A percentile compares a stretch with the other conserved stretches of the same genome.
These are phyloP conservation scores for Blastobotrys petasosporus DNA, from an alignment of 1,139 yeast genomes.

Conservation along the genomic window DNA sequence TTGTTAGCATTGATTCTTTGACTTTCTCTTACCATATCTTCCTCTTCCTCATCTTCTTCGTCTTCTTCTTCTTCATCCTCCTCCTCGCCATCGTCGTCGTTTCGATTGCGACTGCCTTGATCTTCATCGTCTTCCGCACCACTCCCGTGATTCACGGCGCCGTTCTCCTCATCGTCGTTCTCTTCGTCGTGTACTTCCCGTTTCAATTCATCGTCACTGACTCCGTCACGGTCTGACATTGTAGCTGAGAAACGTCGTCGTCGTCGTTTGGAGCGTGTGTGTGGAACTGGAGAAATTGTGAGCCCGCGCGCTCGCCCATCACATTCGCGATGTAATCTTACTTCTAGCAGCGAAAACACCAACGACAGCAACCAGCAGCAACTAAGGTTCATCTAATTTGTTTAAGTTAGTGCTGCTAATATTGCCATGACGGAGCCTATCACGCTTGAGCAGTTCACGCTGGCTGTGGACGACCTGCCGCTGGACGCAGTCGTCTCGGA, in stretches of 20 bases:
- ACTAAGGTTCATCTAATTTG: too few relatives aligned
- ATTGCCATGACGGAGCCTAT: constrained; percentile 7
- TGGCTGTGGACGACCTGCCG: constrained; percentile 20
- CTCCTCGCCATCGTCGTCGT: constrained; percentile 12
- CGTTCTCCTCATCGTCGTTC: constrained; percentile 28
- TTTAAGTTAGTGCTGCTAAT: too few relatives aligned
- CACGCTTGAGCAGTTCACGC: constrained; percentile 16
- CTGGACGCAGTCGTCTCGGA: constrained; percentile 19
- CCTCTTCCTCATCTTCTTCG: constrained; percentile 26
- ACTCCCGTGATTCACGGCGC: constrained; percentile 29
- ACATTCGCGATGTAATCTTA: too few relatives aligned
- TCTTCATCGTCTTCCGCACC: constrained; percentile 26
- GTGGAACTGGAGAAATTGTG: neutral
- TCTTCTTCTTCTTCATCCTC: constrained; percentile 21
- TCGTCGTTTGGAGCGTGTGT: neutral
- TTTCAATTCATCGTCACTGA: constrained; percentile 16
- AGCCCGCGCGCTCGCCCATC: too few relatives aligned
- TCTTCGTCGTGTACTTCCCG: constrained; percentile 18
- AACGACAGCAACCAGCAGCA: too few relatives aligned
- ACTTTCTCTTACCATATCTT: constrained; percentile 6
- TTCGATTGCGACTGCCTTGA: constrained; percentile 28
- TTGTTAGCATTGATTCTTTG: constrained; percentile 29
- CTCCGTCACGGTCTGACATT: constrained; percentile 9
- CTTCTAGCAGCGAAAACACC: too few relatives aligned
- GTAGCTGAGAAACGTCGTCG: neutral